These are phyloP conservation scores for Pseudonectria foliicola DNA, from an alignment of 2,329 filamentous ascomycete genomes.

Conservation along the genomic window DNA sequence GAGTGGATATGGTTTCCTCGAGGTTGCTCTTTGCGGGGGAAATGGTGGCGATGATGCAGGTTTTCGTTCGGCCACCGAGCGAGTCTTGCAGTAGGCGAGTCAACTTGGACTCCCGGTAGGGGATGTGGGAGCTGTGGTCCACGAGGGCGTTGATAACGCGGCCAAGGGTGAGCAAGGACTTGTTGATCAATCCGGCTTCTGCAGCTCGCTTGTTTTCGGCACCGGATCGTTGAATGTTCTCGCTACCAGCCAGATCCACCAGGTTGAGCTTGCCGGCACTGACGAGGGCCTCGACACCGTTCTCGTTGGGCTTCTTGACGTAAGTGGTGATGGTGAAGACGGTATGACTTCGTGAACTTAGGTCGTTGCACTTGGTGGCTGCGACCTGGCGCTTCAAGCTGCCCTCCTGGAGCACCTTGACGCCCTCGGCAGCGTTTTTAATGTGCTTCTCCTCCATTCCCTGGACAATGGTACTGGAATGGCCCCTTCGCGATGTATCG, in stretches of 20 bases:
- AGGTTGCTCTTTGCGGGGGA: constrained; percentile 92
- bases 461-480: constrained; percentile 80
- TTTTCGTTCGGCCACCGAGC: constrained; percentile 89
- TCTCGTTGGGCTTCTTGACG: constrained; percentile 72
- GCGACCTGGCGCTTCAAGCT: constrained; percentile 96
- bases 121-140: constrained; percentile 83
- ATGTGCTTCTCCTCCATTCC: constrained; percentile 98
- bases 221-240: constrained; percentile 94
- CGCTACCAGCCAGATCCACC: constrained; percentile 92
- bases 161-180: constrained; percentile 88
- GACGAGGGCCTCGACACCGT: constrained; percentile 82
- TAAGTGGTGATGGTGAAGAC: constrained; percentile 95
- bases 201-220: constrained; percentile 96
- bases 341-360: constrained; percentile 94
- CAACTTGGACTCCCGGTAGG: constrained; percentile 88
- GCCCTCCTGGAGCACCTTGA: constrained; percentile 80
- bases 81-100: constrained; percentile 94
- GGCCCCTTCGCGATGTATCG: constrained; percentile 78
- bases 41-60: constrained; percentile 95
- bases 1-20: constrained; percentile 94
- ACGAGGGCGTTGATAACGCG: constrained; percentile 97
- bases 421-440: constrained; percentile 73
- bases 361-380: constrained; percentile 98
- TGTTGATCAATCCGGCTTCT: constrained; percentile 96
- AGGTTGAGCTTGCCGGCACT: constrained; percentile 91